Conservation (phyloP, 257 asterid genomes). For the Pogostemon cablin region DNA sequence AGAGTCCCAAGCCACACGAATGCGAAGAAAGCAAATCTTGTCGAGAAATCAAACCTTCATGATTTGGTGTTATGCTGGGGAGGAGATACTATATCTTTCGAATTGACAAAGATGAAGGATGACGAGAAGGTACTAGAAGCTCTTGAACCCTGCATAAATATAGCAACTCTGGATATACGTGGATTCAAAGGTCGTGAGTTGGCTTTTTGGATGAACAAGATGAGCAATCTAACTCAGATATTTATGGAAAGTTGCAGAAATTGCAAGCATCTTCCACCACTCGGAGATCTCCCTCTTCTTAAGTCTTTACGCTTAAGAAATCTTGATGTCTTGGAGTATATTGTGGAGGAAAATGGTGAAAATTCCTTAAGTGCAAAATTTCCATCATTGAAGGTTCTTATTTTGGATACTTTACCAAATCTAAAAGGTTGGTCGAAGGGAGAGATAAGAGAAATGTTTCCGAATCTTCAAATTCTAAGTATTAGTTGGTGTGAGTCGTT, state of each 20-base stretch:
- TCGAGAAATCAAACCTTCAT: slow-evolving; percentile 13
- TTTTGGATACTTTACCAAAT: neutral
- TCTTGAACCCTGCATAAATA: neutral
- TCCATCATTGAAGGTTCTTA: neutral
- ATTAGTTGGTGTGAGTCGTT: no score
- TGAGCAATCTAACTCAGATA: neutral
- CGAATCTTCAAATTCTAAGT: no score
- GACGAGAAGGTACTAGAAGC: neutral
- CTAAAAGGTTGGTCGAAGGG: no score
- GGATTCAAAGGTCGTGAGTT: neutral
- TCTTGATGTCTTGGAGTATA: neutral
- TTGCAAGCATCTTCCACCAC: neutral
- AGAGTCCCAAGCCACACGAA: neutral
- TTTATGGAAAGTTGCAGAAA: neutral
- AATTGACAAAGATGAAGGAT: neutral
- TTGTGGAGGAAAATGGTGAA: neutral
- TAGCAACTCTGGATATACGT: neutral
- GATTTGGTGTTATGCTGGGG: neutral
- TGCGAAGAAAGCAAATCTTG: slow-evolving; percentile 22
- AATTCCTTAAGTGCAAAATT: neutral
- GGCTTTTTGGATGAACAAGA: neutral
- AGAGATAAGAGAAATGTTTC: no score
- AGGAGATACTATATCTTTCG: neutral
- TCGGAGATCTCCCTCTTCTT: neutral
- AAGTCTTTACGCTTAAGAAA: neutral